Base-by-base conservation (phyloP, 2,329 filamentous ascomycete species). In the Stylonectria norvegica region DNA sequence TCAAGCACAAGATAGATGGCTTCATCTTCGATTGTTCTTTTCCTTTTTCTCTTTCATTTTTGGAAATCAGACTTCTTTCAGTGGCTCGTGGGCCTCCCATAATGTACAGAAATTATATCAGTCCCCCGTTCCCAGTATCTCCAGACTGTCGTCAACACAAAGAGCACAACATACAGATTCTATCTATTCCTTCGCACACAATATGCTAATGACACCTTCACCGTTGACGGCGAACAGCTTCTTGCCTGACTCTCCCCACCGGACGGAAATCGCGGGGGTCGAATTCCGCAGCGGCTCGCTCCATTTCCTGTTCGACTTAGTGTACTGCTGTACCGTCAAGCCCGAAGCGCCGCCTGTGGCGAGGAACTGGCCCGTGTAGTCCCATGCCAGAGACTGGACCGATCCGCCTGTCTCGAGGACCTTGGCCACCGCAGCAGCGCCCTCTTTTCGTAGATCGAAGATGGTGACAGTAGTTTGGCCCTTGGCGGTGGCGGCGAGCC, bases 301-400 rank as follows among this genome's bases (percentile, higher is more conserved):
- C 93, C 93, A 98, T 42, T 78, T 75, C 77, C 95, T 98, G 47
- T 80, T 76, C 37, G 81, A 73, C 75, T 97, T 98, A 48, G 79
- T 77, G 66, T 94, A 98, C 58, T 95, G 86, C 64, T 93, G 88
- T 28, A 98, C 87, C 5, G 86, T 87, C 33, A 96, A 71, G 19
- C 89, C 89, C 31, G 84, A 81, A 4, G 84, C 76, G 5, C 91
- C 91, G 4, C 81, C 86, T 10, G 86, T 85, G 18, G 90, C 86
- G 38, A 98, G 73, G 70, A 86, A 98, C 66, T 96, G 91, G 30
- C 90, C 91, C 5, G 87, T 93, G 70, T 95, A 96, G 61, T 98
- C 93, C 90, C 90, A 98, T 34, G 76, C 75, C 49, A 96, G 74
- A 28, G 78, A 81, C 46, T 86, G 78, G 34, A 95, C 80, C n/a